Conservation (phyloP, 2,329 filamentous ascomycete species). For the Sclerotinia spermophila region DNA sequence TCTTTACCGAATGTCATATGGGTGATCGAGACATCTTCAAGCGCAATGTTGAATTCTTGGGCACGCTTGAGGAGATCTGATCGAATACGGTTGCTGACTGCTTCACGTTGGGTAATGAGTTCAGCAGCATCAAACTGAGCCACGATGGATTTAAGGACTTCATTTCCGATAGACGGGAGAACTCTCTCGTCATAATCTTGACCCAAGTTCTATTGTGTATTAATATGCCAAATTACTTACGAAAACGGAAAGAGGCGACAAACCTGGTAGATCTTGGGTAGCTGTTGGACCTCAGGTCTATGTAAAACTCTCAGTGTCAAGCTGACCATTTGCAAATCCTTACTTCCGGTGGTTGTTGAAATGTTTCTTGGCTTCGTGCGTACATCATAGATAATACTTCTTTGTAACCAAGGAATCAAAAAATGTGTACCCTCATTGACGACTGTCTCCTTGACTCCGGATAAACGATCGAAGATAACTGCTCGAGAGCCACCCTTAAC, state of each 20-base stretch:
- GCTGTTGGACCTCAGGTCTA: conserved; percentile 83
- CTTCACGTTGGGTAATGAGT: conserved; percentile 97
- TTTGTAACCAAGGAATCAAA: conserved; percentile 91
- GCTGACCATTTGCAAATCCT: conserved; percentile 99
- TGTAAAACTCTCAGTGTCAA: conserved; percentile 94
- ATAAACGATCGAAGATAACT: conserved; percentile 94
- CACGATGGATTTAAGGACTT: conserved; percentile 97
- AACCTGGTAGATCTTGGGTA: conserved; percentile 99
- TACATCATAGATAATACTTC: conserved; percentile 92
- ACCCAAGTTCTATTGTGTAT: conserved; percentile 72
- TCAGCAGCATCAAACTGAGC: conserved; percentile 98
- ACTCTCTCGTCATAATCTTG: conserved; percentile 98
- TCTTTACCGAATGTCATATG: conserved; percentile 99
- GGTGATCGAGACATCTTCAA: conserved; percentile 98
- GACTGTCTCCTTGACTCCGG: conserved; percentile 88
- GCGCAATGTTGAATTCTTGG: conserved; percentile 95
- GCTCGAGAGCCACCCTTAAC: conserved; percentile 91
- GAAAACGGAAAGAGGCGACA: conserved; percentile 29
- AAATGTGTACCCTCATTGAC: conserved; percentile 97
- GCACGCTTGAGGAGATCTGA: conserved; percentile 88
- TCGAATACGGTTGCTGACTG: conserved; percentile 91
- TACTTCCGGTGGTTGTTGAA: conserved; percentile 93
- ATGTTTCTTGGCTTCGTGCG: conserved; percentile 97
- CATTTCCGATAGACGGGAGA: conserved; percentile 96
- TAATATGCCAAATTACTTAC: background rate